Percentiles rank a stretch among this genome's conserved stretches.
phyloP scores from a whole-genome alignment of 306 rosid genomes.

The Carpinus fangiana region DNA sequence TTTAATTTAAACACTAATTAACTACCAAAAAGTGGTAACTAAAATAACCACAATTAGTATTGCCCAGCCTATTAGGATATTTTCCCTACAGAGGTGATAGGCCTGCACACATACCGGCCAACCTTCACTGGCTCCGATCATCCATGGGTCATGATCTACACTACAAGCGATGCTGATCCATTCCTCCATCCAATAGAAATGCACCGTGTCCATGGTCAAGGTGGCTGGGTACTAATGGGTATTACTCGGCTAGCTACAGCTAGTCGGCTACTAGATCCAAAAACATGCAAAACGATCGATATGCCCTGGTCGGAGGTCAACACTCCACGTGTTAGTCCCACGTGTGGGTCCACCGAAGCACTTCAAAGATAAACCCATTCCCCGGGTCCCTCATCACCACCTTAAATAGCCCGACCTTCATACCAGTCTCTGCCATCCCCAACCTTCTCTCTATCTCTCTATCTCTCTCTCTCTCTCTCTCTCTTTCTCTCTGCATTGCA shows the following conservation, averaged over 20 bases:
- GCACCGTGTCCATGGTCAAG: background rate
- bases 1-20: background rate
- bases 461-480: background rate
- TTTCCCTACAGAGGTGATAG: background rate
- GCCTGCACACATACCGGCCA: background rate
- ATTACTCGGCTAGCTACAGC: background rate
- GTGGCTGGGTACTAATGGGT: background rate
- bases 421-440: background rate
- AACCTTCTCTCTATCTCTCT: background rate
- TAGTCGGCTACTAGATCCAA: background rate
- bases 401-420: background rate
- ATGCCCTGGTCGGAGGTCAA: background rate
- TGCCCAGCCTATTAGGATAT: background rate
- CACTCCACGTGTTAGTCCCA: constrained; percentile 11
- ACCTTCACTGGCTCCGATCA: background rate
- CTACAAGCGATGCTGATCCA: background rate
- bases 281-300: background rate
- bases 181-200: constrained; percentile 8
- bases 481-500: background rate
- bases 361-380: background rate
- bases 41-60: background rate
- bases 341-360: constrained; percentile 30
- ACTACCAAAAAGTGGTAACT: background rate
- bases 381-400: no score
- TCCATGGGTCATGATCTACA: background rate